Percentiles rank a stretch among this genome's conserved stretches.
Evolutionary conservation across 2,329 filamentous ascomycete species (phyloP).

Genomic region (Tolypocladium sp.): DNA sequence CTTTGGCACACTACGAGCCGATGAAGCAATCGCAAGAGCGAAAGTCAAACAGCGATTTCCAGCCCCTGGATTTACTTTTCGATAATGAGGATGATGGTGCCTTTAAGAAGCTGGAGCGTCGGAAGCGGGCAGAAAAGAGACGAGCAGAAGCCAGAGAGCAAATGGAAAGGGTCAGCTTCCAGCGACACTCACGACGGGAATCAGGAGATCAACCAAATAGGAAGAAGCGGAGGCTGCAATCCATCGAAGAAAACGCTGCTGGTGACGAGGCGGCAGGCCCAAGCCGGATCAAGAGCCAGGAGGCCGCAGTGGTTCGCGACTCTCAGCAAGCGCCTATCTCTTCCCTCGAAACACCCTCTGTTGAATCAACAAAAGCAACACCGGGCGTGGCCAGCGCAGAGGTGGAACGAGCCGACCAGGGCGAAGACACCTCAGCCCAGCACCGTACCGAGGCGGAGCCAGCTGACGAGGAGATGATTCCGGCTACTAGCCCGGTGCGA

Average conservation of each 20-base stretch:
- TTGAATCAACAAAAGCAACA: constrained; percentile 23
- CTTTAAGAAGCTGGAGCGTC: constrained; percentile 21
- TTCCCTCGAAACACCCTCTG: constrained; percentile 14
- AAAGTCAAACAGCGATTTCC: constrained; percentile 14
- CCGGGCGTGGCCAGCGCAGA: constrained; percentile 12
- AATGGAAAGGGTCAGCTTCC: constrained; percentile 31
- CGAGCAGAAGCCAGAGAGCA: constrained; percentile 29
- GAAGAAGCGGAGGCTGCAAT: constrained; percentile 16
- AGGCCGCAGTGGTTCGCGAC: constrained; percentile 7
- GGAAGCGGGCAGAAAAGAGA: constrained; percentile 25
- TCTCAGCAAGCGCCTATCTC: constrained; percentile 14
- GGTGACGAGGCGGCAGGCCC: not conserved
- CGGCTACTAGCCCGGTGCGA: constrained; percentile 26
- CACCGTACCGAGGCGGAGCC: not conserved
- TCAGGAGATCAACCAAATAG: constrained; percentile 12
- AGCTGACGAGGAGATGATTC: constrained; percentile 27
- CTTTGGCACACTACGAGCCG: constrained; percentile 32
- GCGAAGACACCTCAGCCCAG: not conserved
- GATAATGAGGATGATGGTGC: constrained; percentile 27
- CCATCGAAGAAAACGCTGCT: not conserved
- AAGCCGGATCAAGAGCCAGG: not conserved
- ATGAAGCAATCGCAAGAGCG: constrained; percentile 37
- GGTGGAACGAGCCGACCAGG: not conserved
- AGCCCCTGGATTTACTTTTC: constrained; percentile 13
- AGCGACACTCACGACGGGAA: constrained; percentile 11